Evolutionary conservation across 73 alveolate species (phyloP).

Genomic region (Stentor roeselii): DNA sequence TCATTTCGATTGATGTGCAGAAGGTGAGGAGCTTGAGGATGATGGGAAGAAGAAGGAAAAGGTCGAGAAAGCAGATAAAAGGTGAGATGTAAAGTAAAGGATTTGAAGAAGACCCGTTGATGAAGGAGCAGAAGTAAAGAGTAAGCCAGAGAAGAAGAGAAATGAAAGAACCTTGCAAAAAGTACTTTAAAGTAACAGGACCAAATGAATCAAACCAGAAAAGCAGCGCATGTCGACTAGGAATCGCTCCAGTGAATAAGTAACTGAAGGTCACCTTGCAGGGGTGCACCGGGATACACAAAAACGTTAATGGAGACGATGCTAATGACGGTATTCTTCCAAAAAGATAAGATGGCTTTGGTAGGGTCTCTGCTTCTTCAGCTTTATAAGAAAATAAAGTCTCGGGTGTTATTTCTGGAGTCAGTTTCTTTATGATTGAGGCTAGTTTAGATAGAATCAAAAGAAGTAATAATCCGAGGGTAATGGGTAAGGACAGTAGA

Average conservation of each 20-base stretch:
- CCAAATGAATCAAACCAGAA: constrained; percentile 9
- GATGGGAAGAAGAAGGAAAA: not conserved
- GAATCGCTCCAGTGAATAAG: not conserved
- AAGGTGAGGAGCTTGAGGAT: not conserved
- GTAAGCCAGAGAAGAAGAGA: not conserved
- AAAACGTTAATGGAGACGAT: not conserved
- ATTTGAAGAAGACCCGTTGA: not conserved
- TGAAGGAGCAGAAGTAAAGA: not conserved
- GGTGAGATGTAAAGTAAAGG: not conserved
- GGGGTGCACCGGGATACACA: not conserved
- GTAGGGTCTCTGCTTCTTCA: not conserved
- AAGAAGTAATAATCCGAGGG: not conserved
- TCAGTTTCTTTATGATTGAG: not conserved
- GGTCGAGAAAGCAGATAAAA: not conserved
- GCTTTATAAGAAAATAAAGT: not conserved
- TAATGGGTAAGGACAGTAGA: not conserved
- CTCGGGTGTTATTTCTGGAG: not conserved
- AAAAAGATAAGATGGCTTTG: not conserved
- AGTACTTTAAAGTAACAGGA: not conserved
- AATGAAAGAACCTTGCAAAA: constrained; percentile 1
- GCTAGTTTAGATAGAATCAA: not conserved
- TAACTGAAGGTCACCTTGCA: not conserved
- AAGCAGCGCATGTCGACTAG: not conserved
- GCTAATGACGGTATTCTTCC: constrained; percentile 6
- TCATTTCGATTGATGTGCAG: constrained; percentile 10